Percentiles rank a stretch among this genome's conserved stretches.
Conservation (phyloP, 2,329 filamentous ascomycete genomes). For the Trichoderma breve region DNA sequence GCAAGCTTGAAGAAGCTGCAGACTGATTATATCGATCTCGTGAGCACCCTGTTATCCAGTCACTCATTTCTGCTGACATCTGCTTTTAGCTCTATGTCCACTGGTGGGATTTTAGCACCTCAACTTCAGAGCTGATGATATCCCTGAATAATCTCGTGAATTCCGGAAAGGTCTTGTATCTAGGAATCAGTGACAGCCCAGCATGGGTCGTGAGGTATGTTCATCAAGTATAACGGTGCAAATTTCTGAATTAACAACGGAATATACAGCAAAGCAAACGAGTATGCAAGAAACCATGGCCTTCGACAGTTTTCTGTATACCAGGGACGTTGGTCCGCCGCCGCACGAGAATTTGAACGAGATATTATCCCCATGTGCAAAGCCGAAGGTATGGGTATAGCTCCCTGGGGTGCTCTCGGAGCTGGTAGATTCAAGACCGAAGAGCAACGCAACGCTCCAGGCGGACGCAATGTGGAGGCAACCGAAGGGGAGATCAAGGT, state of each 20-base stretch:
- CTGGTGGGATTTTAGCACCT: slow-evolving; percentile 67
- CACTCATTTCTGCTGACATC: neutral
- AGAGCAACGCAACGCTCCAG: slow-evolving; percentile 33
- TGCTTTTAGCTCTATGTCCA: slow-evolving; percentile 56
- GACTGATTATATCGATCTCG: slow-evolving; percentile 68
- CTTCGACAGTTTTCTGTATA: slow-evolving; percentile 62
- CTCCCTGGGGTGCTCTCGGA: slow-evolving; percentile 58
- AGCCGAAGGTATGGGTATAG: slow-evolving; percentile 49
- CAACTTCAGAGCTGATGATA: slow-evolving; percentile 67
- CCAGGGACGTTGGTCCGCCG: slow-evolving; percentile 43
- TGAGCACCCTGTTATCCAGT: slow-evolving; percentile 29
- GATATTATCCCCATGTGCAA: slow-evolving; percentile 46
- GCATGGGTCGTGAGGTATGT: slow-evolving; percentile 62
- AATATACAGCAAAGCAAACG: slow-evolving; percentile 56
- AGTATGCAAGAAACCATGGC: slow-evolving; percentile 69
- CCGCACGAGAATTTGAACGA: slow-evolving; percentile 40
- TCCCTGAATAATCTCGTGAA: slow-evolving; percentile 59
- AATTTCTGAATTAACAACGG: neutral
- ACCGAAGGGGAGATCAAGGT: slow-evolving; percentile 53
- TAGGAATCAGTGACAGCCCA: slow-evolving; percentile 67
- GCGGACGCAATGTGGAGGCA: slow-evolving; percentile 41
- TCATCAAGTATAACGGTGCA: neutral
- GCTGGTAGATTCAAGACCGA: slow-evolving; percentile 47
- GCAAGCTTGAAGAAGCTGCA: slow-evolving; percentile 59
- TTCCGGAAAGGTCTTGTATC: slow-evolving; percentile 62